Conservation (phyloP, 208 protist genomes). For the Borovskyia barvae region DNA sequence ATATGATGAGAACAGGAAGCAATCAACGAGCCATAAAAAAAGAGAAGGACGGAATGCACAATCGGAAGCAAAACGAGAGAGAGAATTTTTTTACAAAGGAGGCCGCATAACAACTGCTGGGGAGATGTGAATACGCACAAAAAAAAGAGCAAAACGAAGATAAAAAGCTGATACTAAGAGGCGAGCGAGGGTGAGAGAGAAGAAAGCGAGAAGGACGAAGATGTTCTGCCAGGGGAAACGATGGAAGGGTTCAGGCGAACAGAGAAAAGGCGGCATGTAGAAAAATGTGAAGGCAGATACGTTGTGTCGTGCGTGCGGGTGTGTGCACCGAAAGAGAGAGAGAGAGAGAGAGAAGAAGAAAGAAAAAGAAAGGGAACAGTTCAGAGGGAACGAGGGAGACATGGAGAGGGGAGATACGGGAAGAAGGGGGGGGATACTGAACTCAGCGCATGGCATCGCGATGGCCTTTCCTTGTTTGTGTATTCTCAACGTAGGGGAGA, state of each 20-base stretch:
- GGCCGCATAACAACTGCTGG: too few relatives aligned
- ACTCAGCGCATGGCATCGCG: not conserved
- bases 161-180: too few relatives aligned
- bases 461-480: not conserved
- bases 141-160: not conserved
- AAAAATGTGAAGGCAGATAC: constrained; percentile 7
- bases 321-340: not conserved
- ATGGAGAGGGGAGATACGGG: constrained; percentile 3
- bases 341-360: not conserved
- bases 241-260: not conserved
- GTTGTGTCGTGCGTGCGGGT: too few relatives aligned
- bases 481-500: constrained; percentile 6
- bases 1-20: too few relatives aligned
- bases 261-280: not conserved
- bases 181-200: too few relatives aligned
- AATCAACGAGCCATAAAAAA: too few relatives aligned
- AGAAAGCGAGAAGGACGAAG: not conserved
- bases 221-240: not conserved
- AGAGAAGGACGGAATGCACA: too few relatives aligned
- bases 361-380: constrained; percentile 2
- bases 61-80: too few relatives aligned
- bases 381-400: not conserved
- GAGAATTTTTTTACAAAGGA: too few relatives aligned
- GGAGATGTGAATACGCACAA: too few relatives aligned
- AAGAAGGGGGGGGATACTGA: constrained; percentile 13